Percentiles rank a stretch among this genome's conserved stretches.
phyloP scores from a whole-genome alignment of 495 filamentous ascomycete genomes.

The Penicillium paradoxum region DNA sequence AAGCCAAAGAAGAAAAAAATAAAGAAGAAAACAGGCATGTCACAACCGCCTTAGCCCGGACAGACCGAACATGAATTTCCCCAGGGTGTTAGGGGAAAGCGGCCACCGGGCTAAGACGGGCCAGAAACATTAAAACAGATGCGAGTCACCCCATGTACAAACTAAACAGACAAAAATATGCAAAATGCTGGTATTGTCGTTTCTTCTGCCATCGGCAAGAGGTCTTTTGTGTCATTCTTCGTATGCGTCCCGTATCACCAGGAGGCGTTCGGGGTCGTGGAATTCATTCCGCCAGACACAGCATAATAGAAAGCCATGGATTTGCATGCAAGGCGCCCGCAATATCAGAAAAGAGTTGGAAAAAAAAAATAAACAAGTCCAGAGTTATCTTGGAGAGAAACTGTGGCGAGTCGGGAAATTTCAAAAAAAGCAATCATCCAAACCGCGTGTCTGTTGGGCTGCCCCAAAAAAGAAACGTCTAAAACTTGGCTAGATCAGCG shows the following conservation, averaged over 20 bases:
- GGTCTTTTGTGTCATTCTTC: conserved; percentile 35
- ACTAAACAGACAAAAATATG: conserved; percentile 39
- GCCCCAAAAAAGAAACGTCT: conserved; percentile 46
- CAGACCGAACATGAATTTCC: conserved; percentile 11
- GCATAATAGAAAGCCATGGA: conserved; percentile 28
- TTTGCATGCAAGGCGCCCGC: conserved; percentile 41
- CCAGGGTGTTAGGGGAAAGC: not conserved
- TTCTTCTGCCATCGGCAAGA: conserved; percentile 33
- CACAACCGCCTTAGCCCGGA: conserved; percentile 5
- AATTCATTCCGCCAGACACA: conserved; percentile 19
- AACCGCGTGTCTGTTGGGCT: conserved; percentile 42
- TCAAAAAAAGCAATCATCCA: conserved; percentile 25
- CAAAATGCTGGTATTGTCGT: conserved; percentile 44
- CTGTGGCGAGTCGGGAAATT: conserved; percentile 8
- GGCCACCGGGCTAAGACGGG: conserved; percentile 1
- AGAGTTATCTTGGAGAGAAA: conserved; percentile 10
- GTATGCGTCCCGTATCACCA: conserved; percentile 33
- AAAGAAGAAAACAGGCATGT: conserved; percentile 3
- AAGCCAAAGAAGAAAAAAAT: conserved; percentile 6
- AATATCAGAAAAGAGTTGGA: conserved; percentile 22
- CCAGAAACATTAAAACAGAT: conserved; percentile 35
- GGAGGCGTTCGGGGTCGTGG: conserved; percentile 19
- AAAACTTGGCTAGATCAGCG: conserved; percentile 47
- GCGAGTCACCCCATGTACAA: conserved; percentile 39
- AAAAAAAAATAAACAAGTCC: conserved; percentile 22